Evolutionary conservation across 2,329 filamentous ascomycete genomes (phyloP), one percentile per base, ranked within the genome.

Genomic region (Fusarium nematophilum): DNA sequence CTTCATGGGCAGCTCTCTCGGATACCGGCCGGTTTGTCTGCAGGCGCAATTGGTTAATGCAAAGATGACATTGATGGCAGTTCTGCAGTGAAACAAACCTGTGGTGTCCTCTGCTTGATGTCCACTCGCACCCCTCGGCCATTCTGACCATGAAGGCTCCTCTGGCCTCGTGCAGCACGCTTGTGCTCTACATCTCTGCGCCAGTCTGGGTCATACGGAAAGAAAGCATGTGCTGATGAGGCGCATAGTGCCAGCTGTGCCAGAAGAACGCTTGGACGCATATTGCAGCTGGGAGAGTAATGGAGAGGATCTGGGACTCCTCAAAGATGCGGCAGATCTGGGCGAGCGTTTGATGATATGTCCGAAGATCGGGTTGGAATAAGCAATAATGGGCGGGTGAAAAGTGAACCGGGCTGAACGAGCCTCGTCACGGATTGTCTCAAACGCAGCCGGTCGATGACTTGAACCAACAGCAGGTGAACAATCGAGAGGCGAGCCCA

Each of bases 191-290:
- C 47, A 44, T 74, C 69, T 39, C 68, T 49, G 39, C 69, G 61
- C 76, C 76, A 78, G 49, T 53, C 52, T 8, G 81, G 79, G 17
- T 67, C 70, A 67, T 77, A 83, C 5, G 79, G 79, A 42, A 73
- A 81, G 68, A 86, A 83, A 46, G 83, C 83, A 46, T 78, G 70
- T 49, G 75, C 75, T 43, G 75, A 71, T 31, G 78, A 73, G 49
- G 77, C 73, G 74, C 79, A 83, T 68, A 85, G 68, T 64, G 80
- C 76, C 68, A 86, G 69, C 67, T 79, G 79, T 55, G 80, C 66
- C 36, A 84, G 63, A 55, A 77, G 45, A 36, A 70, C 58, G 48
- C 68, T 62, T 43, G 75, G 67, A 60, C 75, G 75, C 81, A 84
- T 84, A 57, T 62, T 74, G 72, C 30, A 59, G 44, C 38, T 47